Base-by-base conservation (phyloP, 352 stramenopile genomes). In the Aphanomyces astaci region DNA sequence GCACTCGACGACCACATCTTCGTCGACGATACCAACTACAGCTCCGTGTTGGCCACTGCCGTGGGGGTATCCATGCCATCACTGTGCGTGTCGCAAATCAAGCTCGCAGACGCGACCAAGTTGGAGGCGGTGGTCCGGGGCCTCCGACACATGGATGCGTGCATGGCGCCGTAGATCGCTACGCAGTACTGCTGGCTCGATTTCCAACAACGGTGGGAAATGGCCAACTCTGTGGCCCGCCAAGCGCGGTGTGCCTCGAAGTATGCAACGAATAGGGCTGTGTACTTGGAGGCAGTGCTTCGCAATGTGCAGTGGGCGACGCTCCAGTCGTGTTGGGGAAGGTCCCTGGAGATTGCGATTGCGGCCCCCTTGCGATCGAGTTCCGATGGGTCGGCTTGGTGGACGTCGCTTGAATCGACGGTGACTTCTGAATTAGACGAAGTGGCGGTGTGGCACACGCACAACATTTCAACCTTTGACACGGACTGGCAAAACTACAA, bases 401-500 rank as follows among this genome's bases (percentile, higher is more conserved):
- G 11, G n/a, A n/a, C n/a, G n/a, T n/a, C n/a, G n/a, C n/a, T n/a
- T n/a, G n/a, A n/a, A n/a, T n/a, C n/a, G n/a, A n/a, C n/a, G n/a
- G n/a, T n/a, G n/a, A n/a, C n/a, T n/a, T n/a, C n/a, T n/a, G n/a
- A n/a, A n/a, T n/a, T n/a, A n/a, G n/a, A n/a, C n/a, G n/a, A n/a
- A n/a, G n/a, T n/a, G n/a, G n/a, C n/a, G n/a, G 33, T 33, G 13
- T 68, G 62, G 62, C 39, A 27, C 19, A 25, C 22, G 11, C 22
- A 32, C 28, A 24, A 22, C 48, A 10, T 68, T 3, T 46, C 62
- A 3, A n/a, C 10, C 17, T 68, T 43, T 27, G 9, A 5, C 13
- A 10, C 46, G 3, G n/a, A 68, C 24, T 68, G 62, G 62, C 62
- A 68, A 68, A 68, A 68, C 48, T 68, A 68, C 30, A 68, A 68